phyloP scores from a whole-genome alignment of 2,329 filamentous ascomycete species.

The Chrysosporium keratinophilum region DNA sequence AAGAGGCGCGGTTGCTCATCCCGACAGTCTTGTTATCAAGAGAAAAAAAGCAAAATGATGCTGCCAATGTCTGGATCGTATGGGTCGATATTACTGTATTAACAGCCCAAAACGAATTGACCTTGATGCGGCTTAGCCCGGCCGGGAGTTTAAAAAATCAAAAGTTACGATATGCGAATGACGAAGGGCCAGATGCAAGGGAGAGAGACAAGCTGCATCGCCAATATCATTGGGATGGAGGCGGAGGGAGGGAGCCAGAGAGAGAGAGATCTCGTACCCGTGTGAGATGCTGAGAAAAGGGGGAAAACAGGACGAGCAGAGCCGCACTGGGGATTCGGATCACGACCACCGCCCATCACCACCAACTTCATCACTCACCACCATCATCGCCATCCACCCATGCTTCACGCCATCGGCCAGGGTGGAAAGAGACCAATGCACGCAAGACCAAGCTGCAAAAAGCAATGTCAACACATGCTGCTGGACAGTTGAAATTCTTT shows the following conservation, averaged over 20 bases:
- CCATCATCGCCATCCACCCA: not conserved
- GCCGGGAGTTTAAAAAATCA: too few species aligned
- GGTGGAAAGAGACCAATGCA: not conserved
- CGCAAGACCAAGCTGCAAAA: not conserved
- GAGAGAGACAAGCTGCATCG: too few species aligned
- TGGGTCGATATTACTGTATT: not conserved
- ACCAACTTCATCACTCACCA: not conserved
- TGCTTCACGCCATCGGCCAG: not conserved
- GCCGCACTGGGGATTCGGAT: not conserved
- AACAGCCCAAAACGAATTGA: too few species aligned
- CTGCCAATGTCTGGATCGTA: too few species aligned
- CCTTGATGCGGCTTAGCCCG: too few species aligned
- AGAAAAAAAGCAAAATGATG: not conserved
- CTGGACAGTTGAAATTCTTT: not conserved
- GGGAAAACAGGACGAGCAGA: not conserved
- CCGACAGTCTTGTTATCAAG: not conserved
- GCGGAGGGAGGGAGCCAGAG: not conserved
- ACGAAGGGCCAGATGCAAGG: not conserved
- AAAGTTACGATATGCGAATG: not conserved
- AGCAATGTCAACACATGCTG: not conserved
- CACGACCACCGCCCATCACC: too few species aligned
- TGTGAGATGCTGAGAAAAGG: not conserved
- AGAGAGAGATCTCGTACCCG: not conserved
- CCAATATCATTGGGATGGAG: not conserved
- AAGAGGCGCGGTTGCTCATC: slow-evolving; percentile 7